These are phyloP conservation scores for Leucocoprinus sp. DNA, from an alignment of 768 basidiomycete species.

Conservation along the genomic window DNA sequence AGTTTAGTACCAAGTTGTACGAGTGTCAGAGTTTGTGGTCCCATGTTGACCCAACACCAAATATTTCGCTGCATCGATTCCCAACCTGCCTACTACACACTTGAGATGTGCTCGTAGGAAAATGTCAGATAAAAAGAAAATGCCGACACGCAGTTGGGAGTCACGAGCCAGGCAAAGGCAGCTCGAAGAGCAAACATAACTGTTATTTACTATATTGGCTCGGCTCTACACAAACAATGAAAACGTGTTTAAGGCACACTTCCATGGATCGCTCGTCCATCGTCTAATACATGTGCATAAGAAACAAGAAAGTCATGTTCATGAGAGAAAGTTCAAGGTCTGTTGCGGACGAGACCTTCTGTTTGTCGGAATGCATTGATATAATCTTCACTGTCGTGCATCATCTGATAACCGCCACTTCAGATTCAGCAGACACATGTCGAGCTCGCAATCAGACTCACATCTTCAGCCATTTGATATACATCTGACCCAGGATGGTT, in stretches of 20 bases:
- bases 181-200: conserved; percentile 10
- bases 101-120: background rate
- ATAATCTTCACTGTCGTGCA: conserved; percentile 26
- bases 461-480: conserved; percentile 87
- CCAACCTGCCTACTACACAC: conserved; percentile 1
- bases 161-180: conserved; percentile 4
- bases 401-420: conserved; percentile 19
- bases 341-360: conserved; percentile 46
- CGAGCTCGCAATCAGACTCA: conserved; percentile 28
- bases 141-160: conserved; percentile 6
- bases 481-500: conserved; percentile 83
- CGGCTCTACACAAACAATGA: conserved; percentile 8
- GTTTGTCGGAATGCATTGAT: conserved; percentile 60
- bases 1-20: conserved; percentile 6
- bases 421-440: background rate
- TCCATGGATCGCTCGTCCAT: background rate
- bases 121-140: background rate
- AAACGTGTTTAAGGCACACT: conserved; percentile 5
- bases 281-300: background rate
- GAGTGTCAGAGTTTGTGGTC: conserved; percentile 2
- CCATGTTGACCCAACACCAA: conserved; percentile 7
- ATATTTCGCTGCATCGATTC: background rate
- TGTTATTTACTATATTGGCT: conserved; percentile 10
- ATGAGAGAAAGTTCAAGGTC: conserved; percentile 4
- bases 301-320: background rate